Evolutionary conservation across 257 asterid species (phyloP).

Genomic region (Solanum clarkiae): DNA sequence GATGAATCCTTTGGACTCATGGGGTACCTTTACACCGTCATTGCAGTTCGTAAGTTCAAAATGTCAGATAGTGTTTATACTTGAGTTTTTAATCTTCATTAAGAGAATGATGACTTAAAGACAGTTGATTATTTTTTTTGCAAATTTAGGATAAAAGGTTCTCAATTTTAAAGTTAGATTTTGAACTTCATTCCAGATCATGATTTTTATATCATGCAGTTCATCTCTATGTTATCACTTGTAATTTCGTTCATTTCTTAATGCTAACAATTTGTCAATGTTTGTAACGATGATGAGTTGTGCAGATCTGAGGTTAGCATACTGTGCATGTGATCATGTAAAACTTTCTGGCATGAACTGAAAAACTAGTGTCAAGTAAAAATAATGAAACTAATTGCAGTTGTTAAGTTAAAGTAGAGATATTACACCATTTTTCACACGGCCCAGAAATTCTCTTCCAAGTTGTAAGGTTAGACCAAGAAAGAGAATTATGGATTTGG

Average conservation of each 20-base stretch:
- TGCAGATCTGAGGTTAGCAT: neutral
- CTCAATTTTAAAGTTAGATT: neutral
- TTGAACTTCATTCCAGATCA: neutral
- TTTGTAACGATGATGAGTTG: neutral
- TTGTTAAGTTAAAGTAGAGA: neutral
- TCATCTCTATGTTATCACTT: neutral
- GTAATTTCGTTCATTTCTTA: neutral
- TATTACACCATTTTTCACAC: neutral
- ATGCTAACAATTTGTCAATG: neutral
- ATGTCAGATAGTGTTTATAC: neutral
- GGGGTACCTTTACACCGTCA: conserved; percentile 92
- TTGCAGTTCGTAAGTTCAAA: conserved; percentile 75
- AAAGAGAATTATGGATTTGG: neutral
- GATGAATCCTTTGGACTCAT: conserved; percentile 81
- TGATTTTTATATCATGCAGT: neutral
- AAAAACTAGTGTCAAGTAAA: neutral
- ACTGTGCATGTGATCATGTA: neutral
- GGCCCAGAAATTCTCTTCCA: neutral
- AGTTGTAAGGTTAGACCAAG: neutral
- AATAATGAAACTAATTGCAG: neutral
- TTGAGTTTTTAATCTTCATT: neutral
- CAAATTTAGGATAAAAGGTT: neutral
- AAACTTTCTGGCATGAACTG: neutral
- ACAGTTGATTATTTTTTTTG: neutral
- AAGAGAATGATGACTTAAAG: neutral